Base-by-base conservation (phyloP, 176 grass and related monocot genomes). In the Triticum dicoccoides region DNA sequence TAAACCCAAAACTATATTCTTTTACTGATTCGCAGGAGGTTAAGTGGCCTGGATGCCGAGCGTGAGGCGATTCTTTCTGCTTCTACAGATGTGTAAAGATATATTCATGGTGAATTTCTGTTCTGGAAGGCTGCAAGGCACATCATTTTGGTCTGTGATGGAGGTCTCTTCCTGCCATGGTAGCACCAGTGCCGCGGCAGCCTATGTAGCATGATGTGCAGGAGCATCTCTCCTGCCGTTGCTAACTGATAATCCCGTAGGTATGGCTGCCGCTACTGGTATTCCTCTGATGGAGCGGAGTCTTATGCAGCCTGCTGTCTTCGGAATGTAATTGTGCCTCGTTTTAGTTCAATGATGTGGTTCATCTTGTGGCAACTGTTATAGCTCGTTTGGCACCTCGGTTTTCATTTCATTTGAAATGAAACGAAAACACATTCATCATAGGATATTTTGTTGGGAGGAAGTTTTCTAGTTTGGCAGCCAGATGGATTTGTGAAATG, bases 21-120 rank as follows among this genome's bases (percentile, higher is more conserved):
- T 83, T 77, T 44, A 52, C 4, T 9, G 12, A 70, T n/a, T 69
- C 37, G 33, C 86, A 91, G 90, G 90, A 88, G 90, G 64, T 80
- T 82, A 56, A 91, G 78, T 12, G 82, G 90, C n/a, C 38, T 88
- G 71, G 86, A 91, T 23, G 32, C 71, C 2, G 89, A 91, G 54
- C 73, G 27, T 18, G 86, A 91, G 76, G 76, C 18, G 0, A 78
- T 85, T 65, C 82, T 76, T 77, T 65, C 72, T 68, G 62, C 49
- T 3, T 45, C 85, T 1, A 17, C 49, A 2, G 89, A 88, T 72
- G 70, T 68, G 18, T 91, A 77, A 72, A 72, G 29, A 41, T 45
- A 76, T 30, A 49, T 23, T 17, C 68, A 20, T 76, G n/a, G 58
- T 3, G 6, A 69, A 45, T 82, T 88, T 67, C 51, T 10, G 37